Evolutionary conservation across 805 yeast genomes (phyloP).

Genomic region (Candida suzukii): DNA sequence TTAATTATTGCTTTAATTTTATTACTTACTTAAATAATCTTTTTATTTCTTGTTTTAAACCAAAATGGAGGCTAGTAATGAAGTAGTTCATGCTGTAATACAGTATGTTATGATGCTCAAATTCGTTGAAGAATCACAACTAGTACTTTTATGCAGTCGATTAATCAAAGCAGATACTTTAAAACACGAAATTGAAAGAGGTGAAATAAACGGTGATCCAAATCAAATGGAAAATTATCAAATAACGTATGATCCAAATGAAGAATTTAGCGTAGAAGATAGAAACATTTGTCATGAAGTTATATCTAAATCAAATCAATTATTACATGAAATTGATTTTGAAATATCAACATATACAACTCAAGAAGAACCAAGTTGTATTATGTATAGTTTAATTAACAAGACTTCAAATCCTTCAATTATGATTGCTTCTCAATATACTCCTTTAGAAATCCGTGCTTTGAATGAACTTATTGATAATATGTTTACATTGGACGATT

Average conservation of each 20-base stretch:
- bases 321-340: slow-evolving; percentile 31
- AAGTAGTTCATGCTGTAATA: background rate
- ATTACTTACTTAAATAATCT: too few relatives aligned
- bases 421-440: slow-evolving; percentile 26
- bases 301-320: slow-evolving; percentile 15
- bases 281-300: too few relatives aligned
- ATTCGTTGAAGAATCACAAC: background rate
- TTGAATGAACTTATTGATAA: slow-evolving; percentile 38
- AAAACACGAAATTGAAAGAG: background rate
- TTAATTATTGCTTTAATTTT: too few relatives aligned
- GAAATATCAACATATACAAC: slow-evolving; percentile 26
- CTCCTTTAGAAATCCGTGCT: slow-evolving; percentile 33
- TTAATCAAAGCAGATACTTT: background rate
- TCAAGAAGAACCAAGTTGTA: slow-evolving; percentile 27
- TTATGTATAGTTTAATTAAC: slow-evolving; percentile 35
- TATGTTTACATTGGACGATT: slow-evolving; percentile 24
- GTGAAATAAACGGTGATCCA: background rate
- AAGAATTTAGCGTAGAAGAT: background rate
- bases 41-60: too few relatives aligned
- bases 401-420: slow-evolving; percentile 31
- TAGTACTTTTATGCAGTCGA: background rate
- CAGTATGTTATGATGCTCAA: background rate
- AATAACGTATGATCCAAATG: background rate
- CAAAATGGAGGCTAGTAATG: too few relatives aligned
- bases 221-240: background rate